Conservation (phyloP, 441 rosid species). For the Heliophila coronopifolia region DNA sequence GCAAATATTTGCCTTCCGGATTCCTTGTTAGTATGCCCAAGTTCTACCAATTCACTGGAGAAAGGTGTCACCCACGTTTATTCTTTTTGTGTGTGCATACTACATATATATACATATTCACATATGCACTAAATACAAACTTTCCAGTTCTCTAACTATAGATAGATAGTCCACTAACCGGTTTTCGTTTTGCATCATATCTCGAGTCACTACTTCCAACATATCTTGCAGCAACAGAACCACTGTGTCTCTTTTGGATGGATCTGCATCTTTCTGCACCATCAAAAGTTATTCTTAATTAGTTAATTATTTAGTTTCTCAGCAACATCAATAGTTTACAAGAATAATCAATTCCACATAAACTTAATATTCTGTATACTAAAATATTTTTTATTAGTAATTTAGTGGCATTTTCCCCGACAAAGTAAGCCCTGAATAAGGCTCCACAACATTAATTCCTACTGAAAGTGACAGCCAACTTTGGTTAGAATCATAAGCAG, state of each 20-base stretch:
- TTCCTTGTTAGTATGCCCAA: constrained; percentile 84
- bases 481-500: constrained; percentile 8
- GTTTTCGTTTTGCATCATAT: constrained; percentile 94
- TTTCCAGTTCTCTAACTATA: constrained; percentile 2
- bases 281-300: constrained; percentile 19
- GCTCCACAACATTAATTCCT: not conserved
- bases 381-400: no score
- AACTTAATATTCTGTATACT: not conserved
- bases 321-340: constrained; percentile 3
- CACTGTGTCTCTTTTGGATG: constrained; percentile 63
- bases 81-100: constrained; percentile 14
- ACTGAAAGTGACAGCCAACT: constrained; percentile 2
- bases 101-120: not conserved
- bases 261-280: constrained; percentile 85
- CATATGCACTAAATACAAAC: constrained; percentile 3
- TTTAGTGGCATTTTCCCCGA: not conserved
- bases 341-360: not conserved
- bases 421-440: not conserved
- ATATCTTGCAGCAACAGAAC: constrained; percentile 88
- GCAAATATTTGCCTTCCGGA: constrained; percentile 90
- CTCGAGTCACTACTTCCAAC: constrained; percentile 90
- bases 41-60: constrained; percentile 74
- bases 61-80: constrained; percentile 13
- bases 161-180: constrained; percentile 56
- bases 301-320: constrained; percentile 5